Evolutionary conservation across 352 stramenopile species (phyloP), one percentile per base, ranked within the genome.

Genomic region (Phytophthora pini): DNA sequence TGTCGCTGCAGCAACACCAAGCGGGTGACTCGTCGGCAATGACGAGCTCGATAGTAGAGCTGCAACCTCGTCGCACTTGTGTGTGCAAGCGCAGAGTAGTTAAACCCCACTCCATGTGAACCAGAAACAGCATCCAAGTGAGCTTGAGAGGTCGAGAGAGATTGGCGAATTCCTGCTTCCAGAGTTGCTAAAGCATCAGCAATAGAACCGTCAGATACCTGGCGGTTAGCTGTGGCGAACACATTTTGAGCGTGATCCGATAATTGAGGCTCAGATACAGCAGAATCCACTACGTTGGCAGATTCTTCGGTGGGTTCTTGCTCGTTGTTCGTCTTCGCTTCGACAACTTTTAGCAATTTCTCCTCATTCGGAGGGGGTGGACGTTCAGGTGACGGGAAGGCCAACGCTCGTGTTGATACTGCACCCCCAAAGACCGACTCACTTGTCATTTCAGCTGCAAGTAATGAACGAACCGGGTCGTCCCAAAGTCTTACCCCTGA

Each of bases 361-460:
- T 29, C 15, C 12, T 41, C 12, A 1, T n/a, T 22, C 39, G 12
- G 12, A 36, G n/a, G 7, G 10, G 24, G 11, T 26, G 24, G 15
- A 31, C 29, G 13, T 38, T 63, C 11, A 31, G 57, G 17, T 6
- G 57, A 29, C 12, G 61, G 31, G 22, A 77, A 84, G 11, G 67
- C 63, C 5, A 85, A 48, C 3, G 77, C 56, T 24, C 69, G 66
- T 1, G 79, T 88, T 10, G 62, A 36, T 4, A 80, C 55, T 24
- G 71, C 48, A 15, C 77, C 81, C 10, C 79, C 79, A 49, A 90
- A 84, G 9, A 88, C 70, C 3, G 70, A 66, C 29, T 88, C 81
- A 39, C 79, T 88, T 32, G 67, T 87, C 65, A 88, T 82, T 32
- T 90, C 79, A 1, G 68, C 65, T 15, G 77, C 81, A 26, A 88